Conservation (phyloP, 768 basidiomycete species). For the Infundibulicybe gibba region DNA sequence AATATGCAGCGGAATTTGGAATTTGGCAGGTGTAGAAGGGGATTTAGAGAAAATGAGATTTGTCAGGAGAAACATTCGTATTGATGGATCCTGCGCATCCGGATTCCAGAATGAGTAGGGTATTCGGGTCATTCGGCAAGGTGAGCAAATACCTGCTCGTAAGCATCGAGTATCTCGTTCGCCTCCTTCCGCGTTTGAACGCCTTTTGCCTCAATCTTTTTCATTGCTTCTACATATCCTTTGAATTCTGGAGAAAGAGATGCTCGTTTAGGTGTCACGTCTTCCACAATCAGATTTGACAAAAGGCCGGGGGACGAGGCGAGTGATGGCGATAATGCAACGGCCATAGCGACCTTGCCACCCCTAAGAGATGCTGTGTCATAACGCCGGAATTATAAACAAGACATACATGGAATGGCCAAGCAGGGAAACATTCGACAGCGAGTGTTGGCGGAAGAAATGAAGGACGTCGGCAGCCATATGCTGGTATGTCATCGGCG, state of each 20-base stretch:
- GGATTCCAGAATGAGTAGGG: neutral
- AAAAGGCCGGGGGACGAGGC: constrained; percentile 27
- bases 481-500: constrained; percentile 64
- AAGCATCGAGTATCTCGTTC: constrained; percentile 52
- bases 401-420: constrained; percentile 81
- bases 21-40: constrained; percentile 34
- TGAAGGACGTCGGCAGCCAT: constrained; percentile 78
- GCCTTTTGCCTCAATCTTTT: constrained; percentile 51
- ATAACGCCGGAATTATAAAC: neutral
- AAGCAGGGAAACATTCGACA: constrained; percentile 63
- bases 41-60: constrained; percentile 47
- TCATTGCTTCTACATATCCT: constrained; percentile 67
- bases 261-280: constrained; percentile 66
- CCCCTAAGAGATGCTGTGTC: constrained; percentile 46
- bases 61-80: constrained; percentile 78
- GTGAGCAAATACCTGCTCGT: constrained; percentile 50
- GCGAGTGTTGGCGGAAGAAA: constrained; percentile 50
- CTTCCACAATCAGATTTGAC: constrained; percentile 62
- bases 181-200: constrained; percentile 63
- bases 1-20: constrained; percentile 68
- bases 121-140: neutral
- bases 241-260: constrained; percentile 57
- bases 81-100: constrained; percentile 51
- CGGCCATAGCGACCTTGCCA: constrained; percentile 72
- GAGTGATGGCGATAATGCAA: constrained; percentile 46